Evolutionary conservation across 1,284 basidiomycete genomes (phyloP), one percentile per base, ranked within the genome.

Genomic region (Gastroboletus turbinatus): DNA sequence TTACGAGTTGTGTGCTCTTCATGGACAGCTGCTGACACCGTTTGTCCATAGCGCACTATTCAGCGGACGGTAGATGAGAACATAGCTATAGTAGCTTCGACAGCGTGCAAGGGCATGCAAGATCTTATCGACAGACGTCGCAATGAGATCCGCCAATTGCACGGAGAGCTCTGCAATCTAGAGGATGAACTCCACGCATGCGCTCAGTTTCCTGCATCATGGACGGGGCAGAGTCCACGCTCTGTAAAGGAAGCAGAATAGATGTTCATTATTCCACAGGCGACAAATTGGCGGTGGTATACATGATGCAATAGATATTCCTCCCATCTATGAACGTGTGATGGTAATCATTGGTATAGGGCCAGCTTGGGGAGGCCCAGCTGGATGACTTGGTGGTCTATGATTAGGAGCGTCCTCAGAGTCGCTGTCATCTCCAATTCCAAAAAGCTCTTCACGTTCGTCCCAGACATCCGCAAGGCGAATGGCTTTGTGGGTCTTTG

Each of bases 361-460:
- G 2, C 36, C 50, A 16, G 38, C 19, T 27, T 47, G 57, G 27
- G 53, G 42, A 46, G 57, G 23, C 3, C 47, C 14, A 13, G 50
- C 46, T 35, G 53, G 4, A 21, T 21, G 60, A 39, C 17, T 54
- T 16, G 53, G 55, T 39, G 57, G 55, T 52, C 47, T 50, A 9
- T 52, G 45, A 32, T 56, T 48, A 23, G 58, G 40, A 10, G 44
- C 32, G 36, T 61, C 61, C 46, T 63, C 57, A 30, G 57, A 33
- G 46, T 65, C 64, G 40, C 59, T 60, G 48, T 75, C 73, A 21
- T 86, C 84, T 7, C 87, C 89, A 56, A 90, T 78, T 35, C 77
- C 85, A 66, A 92, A 92, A 38, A 89, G 59, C 54, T 90, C 90
- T 69, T 92, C 88, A 19, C 83, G 78, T 63, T 89, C 87, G 60